phyloP scores from a whole-genome alignment of 176 grass and related monocot species.

The Zea luxurians region DNA sequence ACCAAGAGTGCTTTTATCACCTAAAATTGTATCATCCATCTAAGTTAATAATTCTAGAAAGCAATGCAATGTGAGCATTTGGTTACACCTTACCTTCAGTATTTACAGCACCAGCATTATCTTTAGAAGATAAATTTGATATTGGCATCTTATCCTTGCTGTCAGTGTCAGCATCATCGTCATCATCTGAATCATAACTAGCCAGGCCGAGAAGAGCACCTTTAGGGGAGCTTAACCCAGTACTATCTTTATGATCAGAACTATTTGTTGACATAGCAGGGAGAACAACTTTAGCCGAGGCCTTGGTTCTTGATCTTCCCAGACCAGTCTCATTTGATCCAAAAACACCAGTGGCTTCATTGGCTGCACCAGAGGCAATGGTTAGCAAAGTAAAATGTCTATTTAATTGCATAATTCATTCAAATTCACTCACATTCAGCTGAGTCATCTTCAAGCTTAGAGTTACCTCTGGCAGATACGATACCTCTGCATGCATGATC shows the following conservation, averaged over 20 bases:
- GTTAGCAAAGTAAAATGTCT: slow-evolving; percentile 26
- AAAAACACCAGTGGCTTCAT: slow-evolving; percentile 39
- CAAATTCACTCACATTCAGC: slow-evolving; percentile 56
- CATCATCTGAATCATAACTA: slow-evolving; percentile 87
- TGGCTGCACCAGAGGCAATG: slow-evolving; percentile 55
- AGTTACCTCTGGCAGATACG: no score
- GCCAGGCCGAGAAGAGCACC: slow-evolving; percentile 88
- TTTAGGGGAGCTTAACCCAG: slow-evolving; percentile 44
- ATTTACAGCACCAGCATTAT: no score
- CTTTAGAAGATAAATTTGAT: no score
- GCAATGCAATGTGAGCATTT: no score
- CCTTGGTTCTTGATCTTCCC: slow-evolving; percentile 46
- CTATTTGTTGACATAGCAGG: slow-evolving; percentile 43
- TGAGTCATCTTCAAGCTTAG: slow-evolving; percentile 57
- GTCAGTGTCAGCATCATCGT: no score
- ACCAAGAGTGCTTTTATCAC: slow-evolving; percentile 27
- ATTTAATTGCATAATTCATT: slow-evolving; percentile 33
- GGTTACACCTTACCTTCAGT: no score
- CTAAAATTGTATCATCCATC: slow-evolving; percentile 39
- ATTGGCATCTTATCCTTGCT: no score
- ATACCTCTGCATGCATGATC: no score
- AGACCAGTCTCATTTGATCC: slow-evolving; percentile 43
- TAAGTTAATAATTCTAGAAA: no score
- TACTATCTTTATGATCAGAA: slow-evolving; percentile 31
- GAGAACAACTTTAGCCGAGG: slow-evolving; percentile 44